A percentile compares a stretch with the other conserved stretches of the same genome.
phyloP scores from a whole-genome alignment of 139 green algal species.

The Haematococcus sp. region DNA sequence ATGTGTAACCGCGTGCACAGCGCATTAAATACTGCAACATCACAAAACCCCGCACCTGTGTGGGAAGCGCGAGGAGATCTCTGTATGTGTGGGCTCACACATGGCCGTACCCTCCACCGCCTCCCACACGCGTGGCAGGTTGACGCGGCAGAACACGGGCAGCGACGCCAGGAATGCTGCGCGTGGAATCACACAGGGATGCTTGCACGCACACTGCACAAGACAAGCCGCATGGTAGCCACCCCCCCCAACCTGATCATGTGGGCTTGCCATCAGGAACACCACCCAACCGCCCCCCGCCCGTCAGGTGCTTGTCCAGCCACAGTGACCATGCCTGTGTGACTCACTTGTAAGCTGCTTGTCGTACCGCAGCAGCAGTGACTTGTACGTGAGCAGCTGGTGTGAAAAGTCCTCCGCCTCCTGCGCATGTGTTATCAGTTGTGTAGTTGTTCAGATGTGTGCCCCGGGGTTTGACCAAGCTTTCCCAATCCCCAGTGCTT shows the following conservation, averaged over 20 bases:
- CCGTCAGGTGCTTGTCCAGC: too few species aligned
- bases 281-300: too few species aligned
- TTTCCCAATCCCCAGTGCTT: too few species aligned
- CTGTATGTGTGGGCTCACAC: constrained; percentile 24
- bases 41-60: constrained; percentile 1
- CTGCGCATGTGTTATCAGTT: neutral
- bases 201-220: too few species aligned
- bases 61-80: constrained; percentile 20
- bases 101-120: constrained; percentile 22
- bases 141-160: constrained; percentile 13
- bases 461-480: too few species aligned
- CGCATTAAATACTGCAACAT: too few species aligned
- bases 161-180: constrained; percentile 26
- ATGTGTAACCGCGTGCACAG: too few species aligned
- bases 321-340: neutral
- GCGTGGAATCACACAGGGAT: neutral
- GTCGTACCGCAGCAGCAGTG: constrained; percentile 16
- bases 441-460: too few species aligned
- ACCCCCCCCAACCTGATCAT: too few species aligned
- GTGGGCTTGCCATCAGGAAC: too few species aligned
- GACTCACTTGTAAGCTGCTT: constrained; percentile 3
- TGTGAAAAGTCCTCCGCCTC: constrained; percentile 43
- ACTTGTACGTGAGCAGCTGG: constrained; percentile 23
- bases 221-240: too few species aligned
- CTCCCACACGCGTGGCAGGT: constrained; percentile 48